phyloP scores from a whole-genome alignment of 352 stramenopile species.

The Pythium aquatile region DNA sequence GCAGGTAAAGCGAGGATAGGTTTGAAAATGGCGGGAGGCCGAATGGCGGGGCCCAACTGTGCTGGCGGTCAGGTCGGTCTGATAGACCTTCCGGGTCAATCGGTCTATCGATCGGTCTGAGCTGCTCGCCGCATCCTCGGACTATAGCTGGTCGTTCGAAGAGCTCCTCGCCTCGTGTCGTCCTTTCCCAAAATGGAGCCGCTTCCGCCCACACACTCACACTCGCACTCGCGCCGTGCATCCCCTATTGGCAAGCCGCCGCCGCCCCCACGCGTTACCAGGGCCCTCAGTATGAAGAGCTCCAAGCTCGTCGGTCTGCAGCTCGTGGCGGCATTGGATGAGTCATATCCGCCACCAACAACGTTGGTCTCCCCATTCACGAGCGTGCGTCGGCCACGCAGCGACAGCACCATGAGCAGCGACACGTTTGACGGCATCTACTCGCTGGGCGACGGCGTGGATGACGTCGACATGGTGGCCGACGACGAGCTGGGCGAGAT shows the following conservation, averaged over 20 bases:
- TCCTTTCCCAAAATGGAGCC: background rate
- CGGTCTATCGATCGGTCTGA: background rate
- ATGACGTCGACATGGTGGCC: slow-evolving; percentile 43
- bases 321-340: slow-evolving; percentile 25
- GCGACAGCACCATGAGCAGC: slow-evolving; percentile 25
- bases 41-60: slow-evolving; percentile 19
- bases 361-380: background rate
- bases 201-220: background rate
- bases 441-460: slow-evolving; percentile 35
- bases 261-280: background rate
- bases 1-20: slow-evolving; percentile 17
- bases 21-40: slow-evolving; percentile 22
- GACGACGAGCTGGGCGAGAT: slow-evolving; percentile 56
- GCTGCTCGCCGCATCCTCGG: background rate
- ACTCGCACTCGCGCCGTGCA: background rate
- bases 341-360: background rate
- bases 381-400: slow-evolving; percentile 13
- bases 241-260: background rate
- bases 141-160: background rate
- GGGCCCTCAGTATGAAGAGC: background rate
- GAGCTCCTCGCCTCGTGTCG: background rate
- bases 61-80: background rate
- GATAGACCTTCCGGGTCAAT: background rate
- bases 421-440: slow-evolving; percentile 31
- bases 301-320: slow-evolving; percentile 16